phyloP scores from a whole-genome alignment of 495 filamentous ascomycete genomes.

The Hamigera avellanea region DNA sequence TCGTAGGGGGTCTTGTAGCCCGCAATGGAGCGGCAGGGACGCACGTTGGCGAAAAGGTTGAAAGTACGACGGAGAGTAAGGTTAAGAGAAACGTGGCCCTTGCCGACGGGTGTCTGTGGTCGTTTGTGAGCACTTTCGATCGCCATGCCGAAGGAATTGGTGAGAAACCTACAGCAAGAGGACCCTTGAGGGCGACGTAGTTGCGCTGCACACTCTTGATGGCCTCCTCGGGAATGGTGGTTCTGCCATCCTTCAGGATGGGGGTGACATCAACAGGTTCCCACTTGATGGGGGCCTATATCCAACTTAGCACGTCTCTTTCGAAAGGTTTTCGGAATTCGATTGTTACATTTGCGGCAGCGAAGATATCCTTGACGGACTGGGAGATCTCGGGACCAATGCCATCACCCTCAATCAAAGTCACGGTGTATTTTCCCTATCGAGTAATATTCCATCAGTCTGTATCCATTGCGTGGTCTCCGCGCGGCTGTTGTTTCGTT shows the following conservation, averaged over 20 bases:
- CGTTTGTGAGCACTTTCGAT: background rate
- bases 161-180: slow-evolving; percentile 65
- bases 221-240: slow-evolving; percentile 78
- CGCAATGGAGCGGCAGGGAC: slow-evolving; percentile 89
- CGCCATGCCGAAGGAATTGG: no score
- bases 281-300: slow-evolving; percentile 85
- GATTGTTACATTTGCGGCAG: slow-evolving; percentile 69
- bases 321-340: slow-evolving; percentile 1
- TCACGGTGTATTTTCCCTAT: slow-evolving; percentile 90
- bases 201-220: slow-evolving; percentile 86
- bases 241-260: slow-evolving; percentile 82
- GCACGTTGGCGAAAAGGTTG: slow-evolving; percentile 98
- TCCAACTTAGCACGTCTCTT: slow-evolving; percentile 21
- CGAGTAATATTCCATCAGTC: slow-evolving; percentile 4
- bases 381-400: slow-evolving; percentile 97
- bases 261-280: slow-evolving; percentile 94
- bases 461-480: slow-evolving; percentile 5
- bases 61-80: slow-evolving; percentile 95
- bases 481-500: background rate
- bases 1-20: slow-evolving; percentile 99
- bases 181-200: slow-evolving; percentile 93
- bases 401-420: slow-evolving; percentile 95
- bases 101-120: slow-evolving; percentile 82
- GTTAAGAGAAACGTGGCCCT: slow-evolving; percentile 98
- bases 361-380: slow-evolving; percentile 95